Evolutionary conservation across 495 filamentous ascomycete species (phyloP), one percentile per base, ranked within the genome.

Genomic region (Amphirosellinia nigrospora): DNA sequence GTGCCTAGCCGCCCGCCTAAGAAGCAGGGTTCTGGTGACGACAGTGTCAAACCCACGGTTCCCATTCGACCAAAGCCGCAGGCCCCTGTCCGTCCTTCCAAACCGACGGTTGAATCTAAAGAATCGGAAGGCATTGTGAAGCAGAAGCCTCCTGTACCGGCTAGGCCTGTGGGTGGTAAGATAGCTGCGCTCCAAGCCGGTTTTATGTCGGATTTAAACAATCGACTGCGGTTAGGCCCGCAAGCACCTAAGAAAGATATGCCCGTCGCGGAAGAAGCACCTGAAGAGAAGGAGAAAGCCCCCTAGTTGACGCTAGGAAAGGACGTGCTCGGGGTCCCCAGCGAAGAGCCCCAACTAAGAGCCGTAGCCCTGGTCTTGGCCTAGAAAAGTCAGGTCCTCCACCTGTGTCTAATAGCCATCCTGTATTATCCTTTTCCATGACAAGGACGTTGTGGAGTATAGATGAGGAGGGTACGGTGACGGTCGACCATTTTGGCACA

Each of bases 181-280:
- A 96, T 99, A 74, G 93, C 94, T 19, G 92, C 94, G 28, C 77
- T 98, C 62, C 93, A 96, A 80, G 91, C 91, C 19, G 94, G 93
- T 4, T 98, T 98, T 80, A 87, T 98, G 82, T 91, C 87, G 36
- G 94, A 98, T 76, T 81, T 99, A 46, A 96, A 98, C 77, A 92
- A 91, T 19, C 89, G 93, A 19, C 83, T 99, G 46, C 89, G 92
- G 78, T 79, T 94, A 8, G 96, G 96, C 16, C 94, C 93, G 15
- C 89, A 91, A 71, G 87, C 82, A 23, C 88, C 89, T 28, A 89
- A 89, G 64, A 92, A 93, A 82, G 88, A 92, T 73, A 92, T 93
- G 71, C 64, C 82, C 4, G 73, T 73, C 15, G 80, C 84, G 23
- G 86, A 89, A 56, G 86, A 89, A 58, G 78, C 80, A n/a, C 85